These are phyloP conservation scores for Limonium bicolor DNA, from an alignment of 148 eudicot species.

Conservation along the genomic window DNA sequence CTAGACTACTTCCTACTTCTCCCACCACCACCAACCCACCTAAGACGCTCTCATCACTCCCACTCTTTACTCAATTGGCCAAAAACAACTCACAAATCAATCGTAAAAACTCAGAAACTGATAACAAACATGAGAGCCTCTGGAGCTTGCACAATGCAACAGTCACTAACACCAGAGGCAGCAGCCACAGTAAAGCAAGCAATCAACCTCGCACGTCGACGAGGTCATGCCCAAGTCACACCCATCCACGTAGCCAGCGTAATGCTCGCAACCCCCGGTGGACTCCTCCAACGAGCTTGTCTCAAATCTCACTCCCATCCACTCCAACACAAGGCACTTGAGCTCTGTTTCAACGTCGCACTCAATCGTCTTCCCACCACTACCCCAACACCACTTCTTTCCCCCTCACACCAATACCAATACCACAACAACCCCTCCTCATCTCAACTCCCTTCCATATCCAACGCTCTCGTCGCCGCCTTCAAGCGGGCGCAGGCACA, in stretches of 20 bases:
- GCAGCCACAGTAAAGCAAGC: constrained; percentile 64
- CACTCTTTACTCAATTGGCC: too few relatives aligned
- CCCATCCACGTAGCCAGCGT: constrained; percentile 81
- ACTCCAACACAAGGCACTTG: constrained; percentile 24
- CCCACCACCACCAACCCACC: too few relatives aligned
- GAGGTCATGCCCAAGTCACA: constrained; percentile 88
- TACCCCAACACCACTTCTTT: constrained; percentile 25
- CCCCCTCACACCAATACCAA: constrained; percentile 13
- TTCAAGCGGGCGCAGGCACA: constrained; percentile 92
- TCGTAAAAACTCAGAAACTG: too few relatives aligned
- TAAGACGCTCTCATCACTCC: too few relatives aligned
- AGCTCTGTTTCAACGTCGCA: constrained; percentile 30
- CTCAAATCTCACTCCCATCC: constrained; percentile 38
- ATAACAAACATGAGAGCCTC: constrained; percentile 35
- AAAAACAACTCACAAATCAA: too few relatives aligned
- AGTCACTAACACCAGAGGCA: constrained; percentile 63
- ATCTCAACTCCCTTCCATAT: constrained; percentile 36
- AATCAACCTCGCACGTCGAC: constrained; percentile 44
- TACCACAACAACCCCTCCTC: too few relatives aligned
- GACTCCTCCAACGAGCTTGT: constrained; percentile 41
- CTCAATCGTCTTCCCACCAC: constrained; percentile 37
- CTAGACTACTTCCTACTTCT: too few relatives aligned
- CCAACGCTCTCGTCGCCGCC: constrained; percentile 52
- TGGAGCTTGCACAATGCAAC: constrained; percentile 51
- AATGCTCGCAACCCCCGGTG: constrained; percentile 52